A percentile compares a stretch with the other conserved stretches of the same genome.
phyloP scores from a whole-genome alignment of 2,329 filamentous ascomycete species.

The Botrytis sinoallii region DNA sequence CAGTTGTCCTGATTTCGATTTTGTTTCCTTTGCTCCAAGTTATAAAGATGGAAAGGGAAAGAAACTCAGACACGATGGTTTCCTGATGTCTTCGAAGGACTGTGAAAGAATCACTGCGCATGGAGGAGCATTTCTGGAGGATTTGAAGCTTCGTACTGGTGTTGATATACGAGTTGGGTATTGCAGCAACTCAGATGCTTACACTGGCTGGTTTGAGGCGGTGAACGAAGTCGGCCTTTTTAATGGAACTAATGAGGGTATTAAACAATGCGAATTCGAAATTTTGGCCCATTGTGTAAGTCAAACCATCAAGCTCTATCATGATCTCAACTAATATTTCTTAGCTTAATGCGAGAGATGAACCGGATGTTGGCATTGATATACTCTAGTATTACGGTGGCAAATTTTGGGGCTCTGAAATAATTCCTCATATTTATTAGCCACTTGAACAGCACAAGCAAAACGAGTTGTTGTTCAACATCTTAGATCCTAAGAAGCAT shows the following conservation, averaged over 20 bases:
- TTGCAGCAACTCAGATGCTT: too few species aligned
- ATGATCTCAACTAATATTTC: background rate
- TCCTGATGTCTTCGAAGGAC: rapidly evolving
- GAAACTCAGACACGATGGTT: background rate
- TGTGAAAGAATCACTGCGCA: background rate
- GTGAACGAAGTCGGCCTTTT: background rate
- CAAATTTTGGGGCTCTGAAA: background rate
- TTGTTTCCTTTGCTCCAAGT: background rate
- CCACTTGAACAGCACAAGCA: background rate
- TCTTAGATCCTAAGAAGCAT: background rate
- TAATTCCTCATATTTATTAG: background rate
- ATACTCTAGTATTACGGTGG: background rate
- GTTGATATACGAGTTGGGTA: background rate
- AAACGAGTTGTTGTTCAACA: background rate
- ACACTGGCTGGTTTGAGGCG: rapidly evolving
- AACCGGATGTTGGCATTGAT: background rate
- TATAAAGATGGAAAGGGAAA: background rate
- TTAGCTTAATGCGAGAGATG: background rate
- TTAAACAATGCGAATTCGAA: background rate
- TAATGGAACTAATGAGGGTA: background rate
- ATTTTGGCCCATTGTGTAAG: background rate
- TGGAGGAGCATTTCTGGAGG: background rate
- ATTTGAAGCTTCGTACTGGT: background rate
- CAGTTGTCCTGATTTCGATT: background rate
- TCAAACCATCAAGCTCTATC: background rate